Base-by-base conservation (phyloP, 495 filamentous ascomycete genomes). In the Hypoxylon subgilvum region DNA sequence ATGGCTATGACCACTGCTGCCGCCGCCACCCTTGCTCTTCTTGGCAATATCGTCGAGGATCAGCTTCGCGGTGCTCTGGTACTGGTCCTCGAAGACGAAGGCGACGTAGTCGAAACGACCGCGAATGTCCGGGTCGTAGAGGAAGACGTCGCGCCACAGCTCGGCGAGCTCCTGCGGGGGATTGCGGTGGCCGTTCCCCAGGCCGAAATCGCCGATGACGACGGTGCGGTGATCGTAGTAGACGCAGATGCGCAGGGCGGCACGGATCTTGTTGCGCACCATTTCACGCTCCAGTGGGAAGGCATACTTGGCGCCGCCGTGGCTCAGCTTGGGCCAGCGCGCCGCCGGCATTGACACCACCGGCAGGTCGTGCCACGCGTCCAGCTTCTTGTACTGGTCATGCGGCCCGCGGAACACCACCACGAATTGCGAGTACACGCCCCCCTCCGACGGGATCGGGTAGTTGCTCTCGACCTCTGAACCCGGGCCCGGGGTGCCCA, bases 331-430 rank as follows among this genome's bases (percentile, higher is more conserved):
- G 6, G 88, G 88, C 61, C 88, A 80, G 34, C 84, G 81, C 2
- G 86, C 84, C 8, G 88, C 85, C 9, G 86, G 79, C 9, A 90
- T 84, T 8, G 86, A 89, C 38, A 90, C 79, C n/a, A 91, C 82
- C 2, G 86, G 85, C 5, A 91, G 36, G 49, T 75, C 51, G 43
- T 72, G 71, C 76, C 74, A 82, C 35, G 79, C 66, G 16, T 77
- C 70, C 28, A 77, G 73, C 51, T 73, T 74, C 22, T 72, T 73
- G 57, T 82, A 80, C 41, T 66, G 68, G 57, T 78, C 73, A 51
- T 79, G 76, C 28, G 75, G 73, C 4, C 72, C 76, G 4, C 74
- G 75, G 63, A 79, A 79, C 6, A 81, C 77, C 1, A 79, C 78
- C 22, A 89, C 85, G 42, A 78, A 75, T 21, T 79, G 77, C 1